Percentiles rank a stretch among this genome's conserved stretches.
Conservation (phyloP, 1,139 yeast species). For the Saccharomyces uvarum region DNA sequence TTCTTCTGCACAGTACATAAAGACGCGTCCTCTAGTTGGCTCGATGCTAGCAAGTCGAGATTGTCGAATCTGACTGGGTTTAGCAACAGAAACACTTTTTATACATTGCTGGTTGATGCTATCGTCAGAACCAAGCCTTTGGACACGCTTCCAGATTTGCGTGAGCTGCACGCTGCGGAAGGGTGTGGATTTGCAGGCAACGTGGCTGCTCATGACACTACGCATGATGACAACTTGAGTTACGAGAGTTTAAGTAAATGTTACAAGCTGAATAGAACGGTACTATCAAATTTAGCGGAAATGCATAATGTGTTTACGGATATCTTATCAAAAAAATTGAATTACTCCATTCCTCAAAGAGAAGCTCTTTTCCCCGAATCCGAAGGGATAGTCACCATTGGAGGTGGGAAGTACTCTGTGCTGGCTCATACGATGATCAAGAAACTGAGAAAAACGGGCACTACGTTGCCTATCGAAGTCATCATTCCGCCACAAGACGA, state of each 20-base stretch:
- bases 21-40: not conserved
- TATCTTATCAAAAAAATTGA: not conserved
- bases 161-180: not conserved
- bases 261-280: not conserved
- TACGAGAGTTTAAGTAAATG: not conserved
- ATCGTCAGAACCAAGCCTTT: not conserved
- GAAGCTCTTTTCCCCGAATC: not conserved
- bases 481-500: constrained; percentile 47
- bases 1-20: not conserved
- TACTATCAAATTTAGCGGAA: not conserved
- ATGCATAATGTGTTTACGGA: not conserved
- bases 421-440: constrained; percentile 48
- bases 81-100: not conserved
- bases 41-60: not conserved
- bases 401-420: constrained; percentile 55
- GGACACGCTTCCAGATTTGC: not conserved
- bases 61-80: not conserved
- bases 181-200: not conserved
- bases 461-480: constrained; percentile 53
- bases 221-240: not conserved
- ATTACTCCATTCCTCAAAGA: not conserved
- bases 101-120: not conserved
- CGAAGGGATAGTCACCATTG: constrained; percentile 54
- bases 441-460: constrained; percentile 46
- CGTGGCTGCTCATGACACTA: not conserved